These are phyloP conservation scores for Musa beccarii DNA, from an alignment of 176 grass and related monocot species.

Conservation along the genomic window DNA sequence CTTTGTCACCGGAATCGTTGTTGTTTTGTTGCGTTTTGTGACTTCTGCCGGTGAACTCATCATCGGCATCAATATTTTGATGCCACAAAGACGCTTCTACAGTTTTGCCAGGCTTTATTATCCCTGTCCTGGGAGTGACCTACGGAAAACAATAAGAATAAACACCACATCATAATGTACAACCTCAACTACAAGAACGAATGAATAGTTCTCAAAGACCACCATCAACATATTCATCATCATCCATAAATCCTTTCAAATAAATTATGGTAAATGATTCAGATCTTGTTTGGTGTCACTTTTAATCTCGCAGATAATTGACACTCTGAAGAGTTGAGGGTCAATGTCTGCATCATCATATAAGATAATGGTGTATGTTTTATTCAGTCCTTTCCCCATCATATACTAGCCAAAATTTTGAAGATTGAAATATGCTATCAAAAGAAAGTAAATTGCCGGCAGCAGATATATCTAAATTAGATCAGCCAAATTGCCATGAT, in stretches of 20 bases:
- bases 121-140: slow-evolving; percentile 58
- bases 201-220: background rate
- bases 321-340: no score
- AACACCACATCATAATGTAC: background rate
- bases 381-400: no score
- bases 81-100: slow-evolving; percentile 48
- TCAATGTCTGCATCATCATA: no score
- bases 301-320: background rate
- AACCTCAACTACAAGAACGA: background rate
- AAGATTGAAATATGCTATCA: no score
- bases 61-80: slow-evolving; percentile 13
- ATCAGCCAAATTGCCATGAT: no score
- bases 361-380: no score
- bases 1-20: slow-evolving; percentile 34
- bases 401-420: no score
- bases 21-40: slow-evolving; percentile 27
- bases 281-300: background rate
- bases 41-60: slow-evolving; percentile 20
- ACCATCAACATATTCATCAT: background rate
- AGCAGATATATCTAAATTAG: no score
- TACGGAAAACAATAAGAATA: slow-evolving; percentile 15
- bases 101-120: slow-evolving; percentile 50
- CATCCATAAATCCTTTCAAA: background rate
- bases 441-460: no score
- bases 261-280: background rate